Evolutionary conservation across 2,329 filamentous ascomycete genomes (phyloP).

Genomic region (Ceratocystis lukuohia): DNA sequence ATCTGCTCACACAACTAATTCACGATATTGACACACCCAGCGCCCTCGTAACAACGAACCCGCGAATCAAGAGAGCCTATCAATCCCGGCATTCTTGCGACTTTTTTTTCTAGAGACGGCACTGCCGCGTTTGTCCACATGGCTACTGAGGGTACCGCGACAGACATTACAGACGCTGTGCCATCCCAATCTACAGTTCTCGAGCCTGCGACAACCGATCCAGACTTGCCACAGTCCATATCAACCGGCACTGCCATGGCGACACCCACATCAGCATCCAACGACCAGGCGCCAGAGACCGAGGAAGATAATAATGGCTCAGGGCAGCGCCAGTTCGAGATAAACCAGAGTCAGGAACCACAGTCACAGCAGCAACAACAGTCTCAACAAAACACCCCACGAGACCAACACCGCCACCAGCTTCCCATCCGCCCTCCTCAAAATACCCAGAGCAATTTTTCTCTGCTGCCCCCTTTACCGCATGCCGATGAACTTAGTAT

Average conservation of each 20-base stretch:
- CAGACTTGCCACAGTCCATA: not conserved
- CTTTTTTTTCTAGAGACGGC: too few relatives aligned
- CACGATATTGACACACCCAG: not conserved
- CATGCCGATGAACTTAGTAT: slow-evolving; percentile 21
- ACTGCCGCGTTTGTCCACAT: not conserved
- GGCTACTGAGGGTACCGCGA: not conserved
- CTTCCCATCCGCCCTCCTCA: slow-evolving; percentile 8
- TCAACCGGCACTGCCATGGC: not conserved
- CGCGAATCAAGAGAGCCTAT: not conserved
- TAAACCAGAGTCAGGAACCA: not conserved
- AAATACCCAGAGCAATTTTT: slow-evolving; percentile 11
- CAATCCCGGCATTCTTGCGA: not conserved
- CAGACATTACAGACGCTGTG: not conserved
- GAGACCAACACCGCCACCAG: not conserved
- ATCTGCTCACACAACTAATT: not conserved
- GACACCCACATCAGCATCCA: not conserved
- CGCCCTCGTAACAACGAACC: not conserved
- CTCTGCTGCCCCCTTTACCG: slow-evolving; percentile 13
- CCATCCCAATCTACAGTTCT: not conserved
- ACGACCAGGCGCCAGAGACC: not conserved
- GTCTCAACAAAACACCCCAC: not conserved
- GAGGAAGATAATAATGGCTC: not conserved
- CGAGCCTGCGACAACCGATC: not conserved
- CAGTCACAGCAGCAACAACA: not conserved
- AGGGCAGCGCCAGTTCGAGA: slow-evolving; percentile 5